Evolutionary conservation across 129 eudicot genomes (phyloP).

Genomic region (Oenanthe sinensis): DNA sequence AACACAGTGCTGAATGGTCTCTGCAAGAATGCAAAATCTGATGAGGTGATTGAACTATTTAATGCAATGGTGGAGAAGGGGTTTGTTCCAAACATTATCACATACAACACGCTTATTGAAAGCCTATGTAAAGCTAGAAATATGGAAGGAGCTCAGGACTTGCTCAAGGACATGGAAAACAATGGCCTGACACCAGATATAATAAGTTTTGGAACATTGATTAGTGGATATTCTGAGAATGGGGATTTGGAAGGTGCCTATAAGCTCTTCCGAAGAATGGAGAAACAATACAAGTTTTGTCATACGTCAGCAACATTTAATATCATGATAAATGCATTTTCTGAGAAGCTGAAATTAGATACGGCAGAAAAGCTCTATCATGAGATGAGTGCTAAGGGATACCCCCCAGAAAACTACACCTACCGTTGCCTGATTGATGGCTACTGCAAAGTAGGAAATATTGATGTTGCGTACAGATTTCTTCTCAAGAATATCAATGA

Average conservation of each 20-base stretch:
- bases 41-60: slow-evolving; percentile 61
- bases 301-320: slow-evolving; percentile 66
- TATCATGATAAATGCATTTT: slow-evolving; percentile 64
- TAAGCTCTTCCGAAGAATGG: slow-evolving; percentile 48
- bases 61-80: slow-evolving; percentile 69
- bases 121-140: slow-evolving; percentile 69
- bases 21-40: slow-evolving; percentile 57
- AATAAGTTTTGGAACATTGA: slow-evolving; percentile 63
- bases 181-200: slow-evolving; percentile 59
- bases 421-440: slow-evolving; percentile 84
- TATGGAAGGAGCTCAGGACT: slow-evolving; percentile 41
- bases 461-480: slow-evolving; percentile 45
- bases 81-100: slow-evolving; percentile 58
- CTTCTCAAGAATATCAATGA: slow-evolving; percentile 41
- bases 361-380: slow-evolving; percentile 45
- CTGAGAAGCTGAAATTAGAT: slow-evolving; percentile 55
- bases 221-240: slow-evolving; percentile 66
- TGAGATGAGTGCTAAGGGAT: slow-evolving; percentile 53
- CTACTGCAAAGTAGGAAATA: slow-evolving; percentile 64
- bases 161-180: slow-evolving; percentile 54
- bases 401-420: slow-evolving; percentile 55
- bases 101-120: slow-evolving; percentile 77
- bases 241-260: slow-evolving; percentile 63
- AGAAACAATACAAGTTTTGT: slow-evolving; percentile 26
- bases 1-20: slow-evolving; percentile 77